phyloP scores from a whole-genome alignment of 75 land plant genomes.

The Selaginella tamariscina region DNA sequence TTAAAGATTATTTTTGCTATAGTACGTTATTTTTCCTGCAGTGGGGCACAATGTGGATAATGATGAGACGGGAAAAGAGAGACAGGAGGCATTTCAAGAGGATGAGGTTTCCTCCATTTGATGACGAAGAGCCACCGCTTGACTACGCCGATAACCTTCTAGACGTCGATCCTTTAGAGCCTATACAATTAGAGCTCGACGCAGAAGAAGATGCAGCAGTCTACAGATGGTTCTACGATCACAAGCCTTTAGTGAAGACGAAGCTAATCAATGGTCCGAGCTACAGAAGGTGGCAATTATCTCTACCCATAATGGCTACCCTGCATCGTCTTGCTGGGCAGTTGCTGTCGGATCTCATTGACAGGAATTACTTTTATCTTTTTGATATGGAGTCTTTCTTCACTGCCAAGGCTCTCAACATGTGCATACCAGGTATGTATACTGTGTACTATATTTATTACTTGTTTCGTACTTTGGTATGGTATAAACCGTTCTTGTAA shows the following conservation, averaged over 20 bases:
- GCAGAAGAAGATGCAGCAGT: slow-evolving; percentile 99
- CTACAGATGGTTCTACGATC: slow-evolving; percentile 94
- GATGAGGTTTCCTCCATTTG: slow-evolving; percentile 97
- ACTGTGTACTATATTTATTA: too few relatives aligned
- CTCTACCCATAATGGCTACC: slow-evolving; percentile 96
- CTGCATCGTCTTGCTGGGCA: slow-evolving; percentile 96
- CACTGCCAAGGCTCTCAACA: slow-evolving; percentile 94
- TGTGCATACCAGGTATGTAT: slow-evolving; percentile 94
- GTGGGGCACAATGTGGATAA: slow-evolving; percentile 99
- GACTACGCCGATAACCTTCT: slow-evolving; percentile 95
- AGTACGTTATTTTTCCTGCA: too few relatives aligned
- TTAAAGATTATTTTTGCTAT: too few relatives aligned
- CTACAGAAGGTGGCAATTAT: slow-evolving; percentile 90
- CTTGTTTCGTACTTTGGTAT: too few relatives aligned
- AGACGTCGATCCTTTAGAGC: slow-evolving; percentile 96
- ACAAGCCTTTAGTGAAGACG: slow-evolving; percentile 94
- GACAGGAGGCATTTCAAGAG: slow-evolving; percentile 93
- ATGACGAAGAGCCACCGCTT: slow-evolving; percentile 96
- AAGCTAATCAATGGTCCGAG: slow-evolving; percentile 97
- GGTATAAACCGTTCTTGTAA: too few relatives aligned
- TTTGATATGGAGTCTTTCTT: slow-evolving; percentile 99
- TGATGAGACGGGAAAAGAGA: slow-evolving; percentile 98
- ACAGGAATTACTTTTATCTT: slow-evolving; percentile 88
- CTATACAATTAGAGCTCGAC: slow-evolving; percentile 92
- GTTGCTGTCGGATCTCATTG: slow-evolving; percentile 85